These are phyloP conservation scores for Fistulifera solaris DNA, from an alignment of 108 stramenopile species.

Conservation along the genomic window DNA sequence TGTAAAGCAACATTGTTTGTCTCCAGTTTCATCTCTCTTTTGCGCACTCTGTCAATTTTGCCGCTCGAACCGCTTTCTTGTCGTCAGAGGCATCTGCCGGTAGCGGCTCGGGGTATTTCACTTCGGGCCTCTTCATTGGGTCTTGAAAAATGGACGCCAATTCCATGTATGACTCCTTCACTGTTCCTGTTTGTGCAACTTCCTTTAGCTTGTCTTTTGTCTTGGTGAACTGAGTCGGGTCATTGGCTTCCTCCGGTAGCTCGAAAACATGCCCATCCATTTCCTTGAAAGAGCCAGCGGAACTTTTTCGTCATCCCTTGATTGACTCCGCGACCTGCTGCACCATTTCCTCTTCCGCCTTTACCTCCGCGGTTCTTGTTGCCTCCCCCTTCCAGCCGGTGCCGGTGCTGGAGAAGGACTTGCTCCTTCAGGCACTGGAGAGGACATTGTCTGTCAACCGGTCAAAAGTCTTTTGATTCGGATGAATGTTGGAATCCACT, in stretches of 20 bases:
- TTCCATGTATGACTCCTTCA: neutral
- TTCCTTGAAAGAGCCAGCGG: neutral
- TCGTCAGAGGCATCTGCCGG: too few relatives aligned
- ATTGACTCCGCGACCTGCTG: too few relatives aligned
- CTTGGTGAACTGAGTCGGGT: neutral
- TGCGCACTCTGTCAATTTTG: neutral
- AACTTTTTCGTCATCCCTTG: too few relatives aligned
- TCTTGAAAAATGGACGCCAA: neutral
- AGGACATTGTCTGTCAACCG: too few relatives aligned
- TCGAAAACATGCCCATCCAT: conserved; percentile 1
- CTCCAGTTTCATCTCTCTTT: neutral
- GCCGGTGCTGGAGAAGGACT: too few relatives aligned
- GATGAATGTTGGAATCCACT: too few relatives aligned
- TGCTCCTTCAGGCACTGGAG: too few relatives aligned
- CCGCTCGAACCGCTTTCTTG: too few relatives aligned
- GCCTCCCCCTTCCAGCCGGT: too few relatives aligned
- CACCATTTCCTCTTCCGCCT: too few relatives aligned
- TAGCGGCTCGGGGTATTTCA: neutral
- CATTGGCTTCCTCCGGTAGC: neutral
- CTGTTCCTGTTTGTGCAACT: neutral
- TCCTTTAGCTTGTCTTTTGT: neutral
- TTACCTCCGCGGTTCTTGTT: too few relatives aligned
- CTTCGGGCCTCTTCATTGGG: neutral
- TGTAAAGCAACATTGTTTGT: neutral
- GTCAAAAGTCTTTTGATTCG: too few relatives aligned